phyloP scores from a whole-genome alignment of 495 filamentous ascomycete species.

The Diplogelasinospora grovesii region DNA sequence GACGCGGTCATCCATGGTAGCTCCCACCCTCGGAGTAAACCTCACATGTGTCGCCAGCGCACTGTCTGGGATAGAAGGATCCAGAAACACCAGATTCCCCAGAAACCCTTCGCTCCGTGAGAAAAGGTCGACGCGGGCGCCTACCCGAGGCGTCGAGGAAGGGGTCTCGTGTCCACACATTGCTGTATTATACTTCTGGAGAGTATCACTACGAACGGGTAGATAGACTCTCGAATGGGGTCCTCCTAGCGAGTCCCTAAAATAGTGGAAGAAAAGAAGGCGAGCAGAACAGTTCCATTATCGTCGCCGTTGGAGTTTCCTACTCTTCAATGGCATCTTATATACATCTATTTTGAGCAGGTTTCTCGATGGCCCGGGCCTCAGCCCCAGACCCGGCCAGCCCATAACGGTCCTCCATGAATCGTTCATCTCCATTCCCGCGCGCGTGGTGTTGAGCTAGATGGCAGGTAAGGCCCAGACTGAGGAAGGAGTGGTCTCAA shows the following conservation, averaged over 20 bases:
- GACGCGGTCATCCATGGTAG: conserved; percentile 6
- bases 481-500: conserved; percentile 5
- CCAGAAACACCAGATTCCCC: conserved; percentile 27
- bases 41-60: conserved; percentile 23
- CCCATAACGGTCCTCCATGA: too few species aligned
- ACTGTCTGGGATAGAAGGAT: conserved; percentile 19
- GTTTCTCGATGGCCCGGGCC: too few species aligned
- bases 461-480: not conserved
- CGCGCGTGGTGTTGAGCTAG: not conserved
- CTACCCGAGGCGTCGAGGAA: conserved; percentile 20
- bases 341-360: too few species aligned
- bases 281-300: too few species aligned
- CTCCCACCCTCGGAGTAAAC: conserved; percentile 8
- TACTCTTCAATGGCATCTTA: too few species aligned
- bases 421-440: too few species aligned
- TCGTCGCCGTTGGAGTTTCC: too few species aligned
- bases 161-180: conserved; percentile 27
- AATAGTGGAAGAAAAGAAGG: too few species aligned
- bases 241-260: too few species aligned
- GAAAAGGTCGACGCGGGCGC: conserved; percentile 25
- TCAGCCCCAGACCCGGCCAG: too few species aligned
- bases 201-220: not conserved
- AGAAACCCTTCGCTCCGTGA: conserved; percentile 7
- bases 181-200: not conserved
- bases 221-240: not conserved